Evolutionary conservation across 225 moss, liverwort and hornwort genomes (phyloP), one percentile per base, ranked within the genome.

Genomic region (Pseudisothecium myosuroides): DNA sequence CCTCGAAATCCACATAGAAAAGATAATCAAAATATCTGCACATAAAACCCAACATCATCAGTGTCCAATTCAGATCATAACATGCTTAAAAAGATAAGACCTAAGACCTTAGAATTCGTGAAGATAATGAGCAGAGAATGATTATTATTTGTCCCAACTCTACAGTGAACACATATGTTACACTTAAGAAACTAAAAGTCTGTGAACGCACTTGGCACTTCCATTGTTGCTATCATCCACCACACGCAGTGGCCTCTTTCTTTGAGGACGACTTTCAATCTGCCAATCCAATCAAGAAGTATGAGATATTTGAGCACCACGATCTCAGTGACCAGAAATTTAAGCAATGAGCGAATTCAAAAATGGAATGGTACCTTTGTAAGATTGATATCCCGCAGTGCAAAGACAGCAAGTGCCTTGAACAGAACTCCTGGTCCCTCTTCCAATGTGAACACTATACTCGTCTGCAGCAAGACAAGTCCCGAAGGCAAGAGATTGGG

Each of bases 221-320:
- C 98, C 98, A 89, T 95, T 97, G 80, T 98, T 98, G 87, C 94
- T 97, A 89, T 97, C 98, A 93, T 98, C 98, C 83, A 97, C 97
- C 82, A 98, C 97, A 7, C 97, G 98, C 91, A 98, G 77, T 21
- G 98, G 96, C 87, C 97, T 93, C 89, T 97, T 95, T 93, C 97
- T 95, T 94, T 98, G 97, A 81, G 98, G 98, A 71, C 98, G 97
- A 94, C 98, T 98, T 91, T 98, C 98, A 93, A 98, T 98, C 98
- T 95, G 91, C 47, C 20, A 91, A 83, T 80, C 75, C 72, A 90
- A 50, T 39, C 59, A 56, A 50, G 56, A 55, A 71, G 67, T 26
- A 59, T 88, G 41, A 88, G 76, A 86, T 85, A 84, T n/a, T 78
- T 76, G 73, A 76, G 81, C 83, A 82, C 45, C 56, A 84, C 72